Conservation (phyloP, 1,139 yeast genomes). For the Candida sanyaensis region DNA sequence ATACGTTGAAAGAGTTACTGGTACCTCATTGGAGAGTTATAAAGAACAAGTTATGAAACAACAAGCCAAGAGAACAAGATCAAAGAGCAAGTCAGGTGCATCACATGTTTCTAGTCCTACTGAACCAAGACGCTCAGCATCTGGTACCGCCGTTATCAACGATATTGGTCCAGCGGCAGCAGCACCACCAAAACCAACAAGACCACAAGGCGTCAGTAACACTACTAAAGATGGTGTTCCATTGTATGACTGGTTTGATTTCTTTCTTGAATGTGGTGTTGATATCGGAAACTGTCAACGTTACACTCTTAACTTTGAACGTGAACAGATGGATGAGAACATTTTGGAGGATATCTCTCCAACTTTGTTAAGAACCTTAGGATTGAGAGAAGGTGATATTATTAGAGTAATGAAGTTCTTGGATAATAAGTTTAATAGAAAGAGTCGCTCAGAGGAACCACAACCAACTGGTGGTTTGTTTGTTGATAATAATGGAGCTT, state of each 20-base stretch:
- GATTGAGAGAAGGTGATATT: slow-evolving; percentile 94
- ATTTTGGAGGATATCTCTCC: slow-evolving; percentile 81
- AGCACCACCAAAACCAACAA: slow-evolving; percentile 34
- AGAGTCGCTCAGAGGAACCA: slow-evolving; percentile 29
- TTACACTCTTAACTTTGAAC: slow-evolving; percentile 79
- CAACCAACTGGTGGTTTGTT: slow-evolving; percentile 57
- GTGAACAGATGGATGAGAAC: slow-evolving; percentile 91
- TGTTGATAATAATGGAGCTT: slow-evolving; percentile 71
- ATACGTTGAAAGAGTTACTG: slow-evolving; percentile 89
- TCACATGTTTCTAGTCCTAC: slow-evolving; percentile 10
- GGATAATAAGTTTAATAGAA: slow-evolving; percentile 72
- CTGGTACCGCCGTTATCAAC: slow-evolving; percentile 46
- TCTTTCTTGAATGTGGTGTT: slow-evolving; percentile 89
- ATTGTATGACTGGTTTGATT: slow-evolving; percentile 95
- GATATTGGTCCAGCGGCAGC: slow-evolving; percentile 33
- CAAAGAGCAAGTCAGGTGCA: slow-evolving; percentile 19
- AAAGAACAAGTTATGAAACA: slow-evolving; percentile 47
- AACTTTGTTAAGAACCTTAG: slow-evolving; percentile 82
- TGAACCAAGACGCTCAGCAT: slow-evolving; percentile 16
- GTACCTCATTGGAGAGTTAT: slow-evolving; percentile 66
- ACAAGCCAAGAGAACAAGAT: slow-evolving; percentile 31
- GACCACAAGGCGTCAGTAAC: slow-evolving; percentile 27
- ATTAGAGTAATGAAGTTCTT: slow-evolving; percentile 81
- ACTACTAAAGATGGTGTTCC: slow-evolving; percentile 35
- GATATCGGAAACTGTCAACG: slow-evolving; percentile 95